These are phyloP conservation scores for Candida sakaeoensis DNA, from an alignment of 805 yeast species.

Conservation along the genomic window DNA sequence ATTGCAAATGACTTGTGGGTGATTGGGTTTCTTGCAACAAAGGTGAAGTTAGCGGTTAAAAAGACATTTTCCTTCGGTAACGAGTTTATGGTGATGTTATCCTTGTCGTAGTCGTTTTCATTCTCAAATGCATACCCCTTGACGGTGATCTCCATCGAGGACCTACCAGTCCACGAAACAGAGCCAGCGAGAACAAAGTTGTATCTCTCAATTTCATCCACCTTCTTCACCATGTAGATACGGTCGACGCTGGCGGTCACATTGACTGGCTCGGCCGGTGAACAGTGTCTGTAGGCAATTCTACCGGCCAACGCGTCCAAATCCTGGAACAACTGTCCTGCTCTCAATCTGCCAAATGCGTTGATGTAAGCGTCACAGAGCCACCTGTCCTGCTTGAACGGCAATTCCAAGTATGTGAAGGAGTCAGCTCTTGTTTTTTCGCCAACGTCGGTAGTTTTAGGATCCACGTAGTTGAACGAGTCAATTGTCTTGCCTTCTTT, in stretches of 20 bases:
- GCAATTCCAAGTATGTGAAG: slow-evolving; percentile 63
- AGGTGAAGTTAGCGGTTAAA: slow-evolving; percentile 87
- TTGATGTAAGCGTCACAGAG: slow-evolving; percentile 84
- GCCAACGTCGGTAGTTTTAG: slow-evolving; percentile 63
- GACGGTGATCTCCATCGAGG: slow-evolving; percentile 93
- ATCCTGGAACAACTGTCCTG: slow-evolving; percentile 93
- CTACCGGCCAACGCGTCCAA: slow-evolving; percentile 92
- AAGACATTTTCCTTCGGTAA: slow-evolving; percentile 68
- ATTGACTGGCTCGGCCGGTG: slow-evolving; percentile 94
- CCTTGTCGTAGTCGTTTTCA: slow-evolving; percentile 51
- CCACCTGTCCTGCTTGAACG: slow-evolving; percentile 81
- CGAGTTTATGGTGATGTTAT: slow-evolving; percentile 49
- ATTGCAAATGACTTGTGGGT: slow-evolving; percentile 89
- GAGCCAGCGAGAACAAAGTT: slow-evolving; percentile 85
- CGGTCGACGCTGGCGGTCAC: slow-evolving; percentile 95
- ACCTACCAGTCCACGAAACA: slow-evolving; percentile 91
- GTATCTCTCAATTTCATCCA: slow-evolving; percentile 70
- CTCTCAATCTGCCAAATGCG: slow-evolving; percentile 86
- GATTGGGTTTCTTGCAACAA: slow-evolving; percentile 91
- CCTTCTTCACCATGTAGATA: slow-evolving; percentile 78
- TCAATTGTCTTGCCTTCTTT: slow-evolving; percentile 73
- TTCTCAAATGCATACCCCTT: slow-evolving; percentile 76
- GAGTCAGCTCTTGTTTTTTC: slow-evolving; percentile 80
- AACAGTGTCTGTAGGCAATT: slow-evolving; percentile 86
- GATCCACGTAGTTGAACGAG: slow-evolving; percentile 66